phyloP scores from a whole-genome alignment of 139 green algal genomes.

The Pleodorina starrii region DNA sequence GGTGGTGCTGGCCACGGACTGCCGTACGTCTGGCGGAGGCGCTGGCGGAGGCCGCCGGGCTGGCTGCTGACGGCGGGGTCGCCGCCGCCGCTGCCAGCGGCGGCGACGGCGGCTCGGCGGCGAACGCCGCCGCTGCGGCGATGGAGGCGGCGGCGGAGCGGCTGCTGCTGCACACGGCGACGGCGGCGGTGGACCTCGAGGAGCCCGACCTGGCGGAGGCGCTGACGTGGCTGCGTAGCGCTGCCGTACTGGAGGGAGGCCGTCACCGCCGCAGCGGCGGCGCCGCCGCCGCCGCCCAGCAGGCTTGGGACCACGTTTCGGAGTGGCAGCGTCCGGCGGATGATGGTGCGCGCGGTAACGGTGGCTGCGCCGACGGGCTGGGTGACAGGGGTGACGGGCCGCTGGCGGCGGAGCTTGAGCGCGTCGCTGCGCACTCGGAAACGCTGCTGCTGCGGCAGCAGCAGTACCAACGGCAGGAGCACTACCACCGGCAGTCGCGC shows the following conservation, averaged over 20 bases:
- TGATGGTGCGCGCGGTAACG: too few species aligned
- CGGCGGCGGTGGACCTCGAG: not conserved
- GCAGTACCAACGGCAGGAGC: not conserved
- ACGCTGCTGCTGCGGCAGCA: not conserved
- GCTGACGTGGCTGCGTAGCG: not conserved
- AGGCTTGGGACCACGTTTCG: too few species aligned
- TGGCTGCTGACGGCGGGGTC: not conserved
- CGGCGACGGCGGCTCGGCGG: too few species aligned
- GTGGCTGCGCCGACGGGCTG: too few species aligned
- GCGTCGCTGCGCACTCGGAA: not conserved
- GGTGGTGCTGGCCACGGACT: constrained; percentile 10
- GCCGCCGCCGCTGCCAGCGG: not conserved
- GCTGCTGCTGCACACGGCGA: not conserved
- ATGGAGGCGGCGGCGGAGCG: not conserved
- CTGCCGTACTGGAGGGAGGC: not conserved
- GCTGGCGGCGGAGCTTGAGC: not conserved
- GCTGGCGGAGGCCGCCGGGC: not conserved
- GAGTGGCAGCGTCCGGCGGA: too few species aligned
- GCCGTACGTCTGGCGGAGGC: not conserved
- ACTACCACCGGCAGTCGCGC: not conserved
- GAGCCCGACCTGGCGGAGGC: not conserved
- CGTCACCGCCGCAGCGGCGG: not conserved
- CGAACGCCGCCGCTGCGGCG: not conserved
- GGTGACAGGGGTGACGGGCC: too few species aligned
- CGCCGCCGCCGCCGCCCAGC: not conserved